Evolutionary conservation across 2,329 filamentous ascomycete genomes (phyloP), one percentile per base, ranked within the genome.

Genomic region (Trichoderma brevicompactum): DNA sequence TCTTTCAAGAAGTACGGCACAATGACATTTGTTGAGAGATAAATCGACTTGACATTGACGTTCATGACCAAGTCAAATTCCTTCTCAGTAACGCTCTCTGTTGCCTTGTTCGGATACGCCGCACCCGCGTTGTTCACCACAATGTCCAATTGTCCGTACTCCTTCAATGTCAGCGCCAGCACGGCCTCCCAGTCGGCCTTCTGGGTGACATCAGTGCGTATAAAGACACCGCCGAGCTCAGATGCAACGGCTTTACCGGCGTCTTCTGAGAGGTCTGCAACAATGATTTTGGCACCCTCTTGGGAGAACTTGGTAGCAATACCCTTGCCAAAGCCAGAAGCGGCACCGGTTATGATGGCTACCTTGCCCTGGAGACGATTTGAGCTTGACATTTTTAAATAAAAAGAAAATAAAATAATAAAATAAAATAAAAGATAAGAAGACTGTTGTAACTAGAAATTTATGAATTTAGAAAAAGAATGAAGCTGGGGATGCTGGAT

Each of bases 41-140:
- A 92, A 52, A 91, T 82, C 2, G 85, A 84, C 76, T 89, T 89
- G 67, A 91, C 87, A 69, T 92, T 91, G 67, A 91, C 87, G 62
- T 83, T 82, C 74, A 91, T 88, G 43, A 88, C 85, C 52, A 83
- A 79, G 69, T 91, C 87, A 67, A 89, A 91, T 54, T 91, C 89
- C 5, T 81, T 79, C 61, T 90, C 87, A 0, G 86, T 88, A 2
- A 91, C 89, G 0, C 87, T 81, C 34, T 82, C 76, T 0, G 88
- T 89, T 0, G 87, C 82, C 79, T 88, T 88, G 72, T 88, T 89
- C 12, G 72, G 69, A 72, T 89, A 89, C 1, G 82, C 81, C 1
- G 80, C 80, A 0, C 87, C 86, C 0, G 86, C 86, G 69, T 88
- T 88, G 74, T 89, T 89, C 61, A 89, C 78, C 13, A 88, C 79